Base-by-base conservation (phyloP, 139 green algal species). In the Coelastrella sp. region DNA sequence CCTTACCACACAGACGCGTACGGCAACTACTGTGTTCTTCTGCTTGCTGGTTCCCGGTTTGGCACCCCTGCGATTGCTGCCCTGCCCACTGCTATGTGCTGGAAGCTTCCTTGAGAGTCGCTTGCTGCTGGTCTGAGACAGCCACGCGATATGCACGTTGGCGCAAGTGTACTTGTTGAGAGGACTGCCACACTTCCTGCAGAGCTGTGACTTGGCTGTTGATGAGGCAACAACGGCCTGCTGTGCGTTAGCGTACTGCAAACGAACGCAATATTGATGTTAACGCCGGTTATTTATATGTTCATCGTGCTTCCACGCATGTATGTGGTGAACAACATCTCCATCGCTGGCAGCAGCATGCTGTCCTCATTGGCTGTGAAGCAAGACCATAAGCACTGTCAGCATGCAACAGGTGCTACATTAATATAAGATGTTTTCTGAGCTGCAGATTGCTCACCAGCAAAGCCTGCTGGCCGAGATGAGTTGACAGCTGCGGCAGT, bases 401-500 rank as follows among this genome's bases (percentile, higher is more conserved):
- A 49, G 35, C 35, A 49, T 49, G 35, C 35, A 49, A 3, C 35
- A 49, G 35, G 1, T 49, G 35, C 35, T 49, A 49, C 35, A 49
- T 49, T 49, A 49, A 49, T 49, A 49, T 49, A 3, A 49, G 35
- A 49, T 5, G 35, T 49, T 5, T 49, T 49, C 35, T 49, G 35
- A 5, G 35, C 35, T 49, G 35, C 35, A 49, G 35, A 49, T 49
- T 49, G 35, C 49, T 68, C 7, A 88, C 84, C 84, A 66, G 84
- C 49, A 88, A 56, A 65, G 84, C 66, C 74, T 81, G 84, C 68
- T 88, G 84, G 6, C 84, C 84, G 22, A 81, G 49, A 49, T 88
- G 84, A 10, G 84, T 88, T 19, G 84, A 88, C 84, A 88, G 84
- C n/a, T 75, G 61, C 49, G 84, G 84, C 84, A 88, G 10, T 6